Evolutionary conservation across 257 asterid genomes (phyloP).

Genomic region (Sherardia arvensis): DNA sequence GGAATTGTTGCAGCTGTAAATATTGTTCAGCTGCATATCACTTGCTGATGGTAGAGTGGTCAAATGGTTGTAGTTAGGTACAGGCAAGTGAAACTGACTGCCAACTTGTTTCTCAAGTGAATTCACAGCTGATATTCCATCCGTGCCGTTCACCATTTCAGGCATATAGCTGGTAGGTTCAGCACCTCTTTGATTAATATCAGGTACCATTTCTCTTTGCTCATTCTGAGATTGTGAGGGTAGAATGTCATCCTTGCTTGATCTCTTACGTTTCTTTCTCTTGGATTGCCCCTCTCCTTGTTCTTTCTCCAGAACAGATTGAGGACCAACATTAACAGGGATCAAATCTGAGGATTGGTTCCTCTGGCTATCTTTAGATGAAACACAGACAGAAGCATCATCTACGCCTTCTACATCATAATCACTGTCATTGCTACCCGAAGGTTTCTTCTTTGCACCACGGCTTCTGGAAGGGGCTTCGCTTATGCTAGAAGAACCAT

Average conservation of each 20-base stretch:
- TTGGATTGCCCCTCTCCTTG: slow-evolving; percentile 20
- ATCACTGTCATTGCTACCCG: slow-evolving; percentile 57
- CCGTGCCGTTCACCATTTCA: slow-evolving; percentile 19
- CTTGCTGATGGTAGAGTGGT: slow-evolving; percentile 31
- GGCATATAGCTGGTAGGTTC: slow-evolving; percentile 17
- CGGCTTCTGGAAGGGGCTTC: slow-evolving; percentile 43
- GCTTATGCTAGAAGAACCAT: slow-evolving; percentile 59
- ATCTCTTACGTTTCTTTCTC: slow-evolving; percentile 27
- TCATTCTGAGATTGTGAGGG: slow-evolving; percentile 26
- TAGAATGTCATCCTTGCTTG: slow-evolving; percentile 18
- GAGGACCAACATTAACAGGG: slow-evolving; percentile 13
- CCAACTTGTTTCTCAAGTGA: slow-evolving; percentile 21
- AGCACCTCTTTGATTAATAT: slow-evolving; percentile 18
- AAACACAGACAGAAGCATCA: slow-evolving; percentile 48
- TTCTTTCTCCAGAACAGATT: slow-evolving; percentile 25
- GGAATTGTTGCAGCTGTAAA: slow-evolving; percentile 15
- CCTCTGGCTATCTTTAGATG: slow-evolving; percentile 43
- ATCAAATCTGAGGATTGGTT: slow-evolving; percentile 21
- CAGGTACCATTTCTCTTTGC: slow-evolving; percentile 23
- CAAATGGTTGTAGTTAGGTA: slow-evolving; percentile 21
- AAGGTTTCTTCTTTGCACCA: slow-evolving; percentile 42
- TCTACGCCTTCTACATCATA: slow-evolving; percentile 58
- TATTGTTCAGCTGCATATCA: slow-evolving; percentile 9
- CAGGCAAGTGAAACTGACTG: slow-evolving; percentile 21
- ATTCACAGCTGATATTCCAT: slow-evolving; percentile 11